Base-by-base conservation (phyloP, 306 rosid species). In the Quercus glauca region DNA sequence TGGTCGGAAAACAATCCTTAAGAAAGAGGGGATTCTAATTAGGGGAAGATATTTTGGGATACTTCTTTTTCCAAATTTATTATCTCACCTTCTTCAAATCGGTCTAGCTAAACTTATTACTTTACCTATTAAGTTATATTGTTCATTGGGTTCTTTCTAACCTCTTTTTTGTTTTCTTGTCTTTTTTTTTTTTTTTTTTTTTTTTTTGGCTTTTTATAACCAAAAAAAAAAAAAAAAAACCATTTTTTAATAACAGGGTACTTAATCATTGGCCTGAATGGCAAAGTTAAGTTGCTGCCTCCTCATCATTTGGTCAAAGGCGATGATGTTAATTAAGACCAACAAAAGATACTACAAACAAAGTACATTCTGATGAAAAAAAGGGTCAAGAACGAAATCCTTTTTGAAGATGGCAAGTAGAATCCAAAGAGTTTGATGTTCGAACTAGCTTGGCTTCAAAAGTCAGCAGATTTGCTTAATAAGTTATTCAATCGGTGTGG, bases 331-430 rank as follows among this genome's bases (percentile, higher is more conserved):
- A 49, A 3, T 55, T 65, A 25, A 25, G 59, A 37, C 35, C 68
- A 75, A 29, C 28, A 58, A 69, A 23, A 75, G 15, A n/a, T 14
- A 37, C 52, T 4, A 23, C 4, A 20, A 53, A 61, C 72, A 8
- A 31, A 20, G 71, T 81, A 76, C 70, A 18, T 26, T 52, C 73
- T 35, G 19, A 17, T 15, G 7, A 28, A 29, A 45, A 19, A 41
- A 8, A 18, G 37, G 70, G 58, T 53, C 41, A 20, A 64, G 28
- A 63, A 23, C n/a, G 41, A 55, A 82, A 64, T 61, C 73, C 71
- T 2, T 19, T n/a, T 55, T 73, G 74, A 76, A 71, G 57, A 82
- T 77, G 78, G 77, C 79, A 73, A 28, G 60, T 55, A 64, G 51
- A 73, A 63, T 77, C 68, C 61, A 21, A 53, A 68, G 63, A 65